These are phyloP conservation scores for Didymella exigua DNA, from an alignment of 2,329 filamentous ascomycete species.

Conservation along the genomic window DNA sequence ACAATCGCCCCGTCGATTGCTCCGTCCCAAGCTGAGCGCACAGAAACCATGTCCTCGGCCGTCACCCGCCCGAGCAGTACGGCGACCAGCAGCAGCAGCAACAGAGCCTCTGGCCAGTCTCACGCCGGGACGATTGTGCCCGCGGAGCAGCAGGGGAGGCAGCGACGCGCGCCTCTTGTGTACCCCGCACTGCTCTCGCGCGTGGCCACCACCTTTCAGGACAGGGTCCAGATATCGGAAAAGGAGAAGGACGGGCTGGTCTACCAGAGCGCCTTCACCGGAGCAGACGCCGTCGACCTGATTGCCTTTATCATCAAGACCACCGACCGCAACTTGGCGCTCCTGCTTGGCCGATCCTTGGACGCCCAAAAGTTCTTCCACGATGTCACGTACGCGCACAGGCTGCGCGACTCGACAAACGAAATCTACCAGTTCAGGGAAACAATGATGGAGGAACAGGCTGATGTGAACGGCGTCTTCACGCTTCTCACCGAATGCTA, in stretches of 20 bases:
- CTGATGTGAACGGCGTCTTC: slow-evolving; percentile 92
- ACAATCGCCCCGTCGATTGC: slow-evolving; percentile 61
- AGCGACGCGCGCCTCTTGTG: slow-evolving; percentile 78
- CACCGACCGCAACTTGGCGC: slow-evolving; percentile 89
- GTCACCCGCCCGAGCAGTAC: slow-evolving; percentile 51
- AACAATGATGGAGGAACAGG: slow-evolving; percentile 83
- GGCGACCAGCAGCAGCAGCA: slow-evolving; percentile 39
- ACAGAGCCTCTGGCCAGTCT: slow-evolving; percentile 54
- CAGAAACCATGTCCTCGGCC: slow-evolving; percentile 61
- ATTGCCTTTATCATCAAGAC: slow-evolving; percentile 97
- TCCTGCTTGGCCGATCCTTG: slow-evolving; percentile 86
- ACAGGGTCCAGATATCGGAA: slow-evolving; percentile 83
- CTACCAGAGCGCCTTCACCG: slow-evolving; percentile 96
- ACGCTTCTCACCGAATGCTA: slow-evolving; percentile 97
- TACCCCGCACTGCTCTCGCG: slow-evolving; percentile 94
- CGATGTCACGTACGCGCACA: slow-evolving; percentile 97
- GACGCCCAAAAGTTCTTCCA: slow-evolving; percentile 99
- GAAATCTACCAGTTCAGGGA: slow-evolving; percentile 98
- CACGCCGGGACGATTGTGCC: slow-evolving; percentile 53
- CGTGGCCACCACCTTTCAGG: slow-evolving; percentile 89
- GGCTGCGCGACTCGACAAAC: slow-evolving; percentile 87
- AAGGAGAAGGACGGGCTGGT: slow-evolving; percentile 95
- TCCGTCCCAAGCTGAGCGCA: slow-evolving; percentile 64
- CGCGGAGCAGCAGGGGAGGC: slow-evolving; percentile 30
- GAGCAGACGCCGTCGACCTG: slow-evolving; percentile 92